Evolutionary conservation across 768 basidiomycete genomes (phyloP).

Genomic region (Baorangia bicolor): DNA sequence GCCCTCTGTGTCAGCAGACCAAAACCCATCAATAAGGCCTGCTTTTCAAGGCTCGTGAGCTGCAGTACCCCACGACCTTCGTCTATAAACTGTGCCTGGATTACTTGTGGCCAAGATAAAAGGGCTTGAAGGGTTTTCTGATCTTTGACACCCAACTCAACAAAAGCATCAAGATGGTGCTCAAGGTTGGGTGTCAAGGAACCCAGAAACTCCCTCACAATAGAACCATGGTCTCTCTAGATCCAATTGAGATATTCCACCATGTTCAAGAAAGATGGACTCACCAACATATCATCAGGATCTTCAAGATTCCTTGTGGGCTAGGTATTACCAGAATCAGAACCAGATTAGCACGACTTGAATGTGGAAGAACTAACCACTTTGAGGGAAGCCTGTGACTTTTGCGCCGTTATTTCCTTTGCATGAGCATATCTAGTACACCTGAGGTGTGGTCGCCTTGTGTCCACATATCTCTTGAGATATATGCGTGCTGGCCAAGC

Average conservation of each 20-base stretch:
- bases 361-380: background rate
- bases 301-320: background rate
- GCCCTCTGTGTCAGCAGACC: constrained; percentile 1
- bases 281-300: background rate
- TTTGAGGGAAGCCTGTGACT: background rate
- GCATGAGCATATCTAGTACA: background rate
- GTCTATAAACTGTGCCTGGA: constrained; percentile 18
- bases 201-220: constrained; percentile 17
- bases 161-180: constrained; percentile 18
- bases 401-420: background rate
- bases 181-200: constrained; percentile 24
- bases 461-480: constrained; percentile 18
- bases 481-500: constrained; percentile 22
- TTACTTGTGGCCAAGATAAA: constrained; percentile 20
- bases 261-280: constrained; percentile 1
- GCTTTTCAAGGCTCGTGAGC: constrained; percentile 24
- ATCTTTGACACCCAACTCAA: constrained; percentile 23
- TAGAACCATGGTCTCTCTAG: background rate
- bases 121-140: constrained; percentile 21
- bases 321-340: background rate
- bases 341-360: background rate
- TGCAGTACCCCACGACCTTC: constrained; percentile 7
- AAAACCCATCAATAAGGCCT: constrained; percentile 14
- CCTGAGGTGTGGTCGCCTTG: constrained; percentile 2
- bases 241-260: background rate